A percentile compares a stretch with the other conserved stretches of the same genome.
Conservation (phyloP, 108 stramenopile genomes). For the Skeletonema grethae region DNA sequence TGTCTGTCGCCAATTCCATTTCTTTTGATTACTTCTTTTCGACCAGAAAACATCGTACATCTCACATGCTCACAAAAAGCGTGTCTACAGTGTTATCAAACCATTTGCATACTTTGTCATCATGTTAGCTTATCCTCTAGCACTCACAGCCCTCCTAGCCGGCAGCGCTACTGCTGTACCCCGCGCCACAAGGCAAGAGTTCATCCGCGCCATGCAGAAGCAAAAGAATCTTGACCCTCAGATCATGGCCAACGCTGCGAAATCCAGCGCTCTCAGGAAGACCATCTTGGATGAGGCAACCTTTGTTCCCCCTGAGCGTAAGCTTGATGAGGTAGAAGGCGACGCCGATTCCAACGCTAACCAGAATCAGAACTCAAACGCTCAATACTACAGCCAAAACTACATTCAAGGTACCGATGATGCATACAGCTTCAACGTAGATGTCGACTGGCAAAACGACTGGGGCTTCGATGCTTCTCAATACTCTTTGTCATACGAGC, state of each 20-base stretch:
- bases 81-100: too few relatives aligned
- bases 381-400: too few relatives aligned
- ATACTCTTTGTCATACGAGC: too few relatives aligned
- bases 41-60: too few relatives aligned
- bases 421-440: not conserved
- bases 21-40: too few relatives aligned
- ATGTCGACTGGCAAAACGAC: not conserved
- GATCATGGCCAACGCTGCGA: not conserved
- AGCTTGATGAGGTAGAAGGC: not conserved
- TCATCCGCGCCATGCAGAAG: not conserved
- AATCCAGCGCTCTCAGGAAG: not conserved
- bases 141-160: not conserved
- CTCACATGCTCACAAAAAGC: too few relatives aligned
- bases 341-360: not conserved
- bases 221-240: not conserved
- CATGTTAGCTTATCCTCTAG: not conserved
- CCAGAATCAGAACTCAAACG: too few relatives aligned
- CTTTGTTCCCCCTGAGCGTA: not conserved
- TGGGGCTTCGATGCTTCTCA: too few relatives aligned
- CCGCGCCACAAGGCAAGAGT: not conserved
- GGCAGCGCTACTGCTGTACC: not conserved
- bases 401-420: not conserved
- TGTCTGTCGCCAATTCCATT: too few relatives aligned
- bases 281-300: not conserved
- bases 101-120: not conserved